Base-by-base conservation (phyloP, 768 basidiomycete species). In the Mycena albidolilacea region DNA sequence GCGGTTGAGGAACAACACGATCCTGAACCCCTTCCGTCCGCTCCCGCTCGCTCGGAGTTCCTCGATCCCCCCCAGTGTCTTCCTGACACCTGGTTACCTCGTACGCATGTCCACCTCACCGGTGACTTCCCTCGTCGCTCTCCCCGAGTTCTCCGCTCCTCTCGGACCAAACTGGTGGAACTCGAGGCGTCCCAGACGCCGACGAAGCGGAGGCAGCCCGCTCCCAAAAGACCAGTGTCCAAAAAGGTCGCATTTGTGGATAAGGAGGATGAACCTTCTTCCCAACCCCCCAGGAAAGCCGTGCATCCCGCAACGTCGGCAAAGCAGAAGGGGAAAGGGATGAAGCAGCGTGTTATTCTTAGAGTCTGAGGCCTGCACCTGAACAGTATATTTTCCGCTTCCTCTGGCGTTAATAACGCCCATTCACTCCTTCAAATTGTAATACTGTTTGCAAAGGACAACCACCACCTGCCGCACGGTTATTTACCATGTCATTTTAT, bases 171-270 rank as follows among this genome's bases (percentile, higher is more conserved):
- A 9, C 7, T 6, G 46, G 48, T n/a, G 9, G 37, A 48, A 10
- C 19, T 2, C 1, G 68, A 38, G 35, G 7, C 30, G 9, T 14
- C 54, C 21, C 30, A 39, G 46, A 65, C 65, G 21, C 70, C 58
- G 21, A 21, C 64, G 9, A 72, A 68, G 66, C 72, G 66, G 21
- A 73, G 62, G 30, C 48, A 55, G 21, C 43, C 57, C 30, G 21
- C 43, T 2, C 38, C 57, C 23, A 62, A 67, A 35, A 41, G 30
- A 30, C 39, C 37, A 7, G 0, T 5, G 19, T 64, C 64, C 8
- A 73, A 73, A 50, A 69, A 66, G 19, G 23, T 60, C 17, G 63
- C 63, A 11, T 61, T 73, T 37, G 43, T 35, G 3, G 63, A 48
- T 3, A 66, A 66, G 23, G 23, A 21, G 21, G 58, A 23, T 4